Evolutionary conservation across 2,329 filamentous ascomycete species (phyloP), one percentile per base, ranked within the genome.

Genomic region (Seiridium cupressi): DNA sequence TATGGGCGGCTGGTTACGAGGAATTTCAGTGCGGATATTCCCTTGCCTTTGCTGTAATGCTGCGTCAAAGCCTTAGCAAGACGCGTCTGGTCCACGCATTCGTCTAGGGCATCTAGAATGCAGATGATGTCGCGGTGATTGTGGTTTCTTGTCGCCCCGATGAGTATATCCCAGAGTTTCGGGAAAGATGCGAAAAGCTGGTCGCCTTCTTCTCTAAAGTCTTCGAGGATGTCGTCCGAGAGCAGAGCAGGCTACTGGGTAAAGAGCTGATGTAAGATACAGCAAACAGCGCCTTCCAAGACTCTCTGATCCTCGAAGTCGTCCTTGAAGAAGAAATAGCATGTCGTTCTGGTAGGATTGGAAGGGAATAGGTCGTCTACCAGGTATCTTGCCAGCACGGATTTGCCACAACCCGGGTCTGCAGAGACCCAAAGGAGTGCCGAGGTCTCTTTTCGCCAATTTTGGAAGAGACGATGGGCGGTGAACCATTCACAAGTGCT

Each of bases 281-380:
- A 71, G 36, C 71, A 69, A 0, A 79, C 44, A 9, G 76, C 76
- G 44, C 35, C 62, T 10, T 61, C 62, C 4, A 63, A 36, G 8
- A 53, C 70, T 13, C 61, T 73, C 47, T 78, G 74, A 26, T 76
- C 70, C 4, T 71, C 65, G 34, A 70, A 72, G 53, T 70, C 69
- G n/a, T 78, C 76, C 42, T 78, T 78, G 68, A 79, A 80, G 63
- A 80, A 80, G 66, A 78, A 81, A 56, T 79, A 79, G 54, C 73
- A 77, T 3, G 65, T 66, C 0, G 66, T 72, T 18, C 63, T 66
- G 1, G 56, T 57, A 1, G 48, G 18, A 0, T 42, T 65, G 0
- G 35, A 64, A 0, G 55, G 57, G 2, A 78, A 60, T 0, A 70
- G 56, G 0, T 64, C 13, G 34, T 80, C 75, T 0, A 75, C 65